phyloP scores from a whole-genome alignment of 768 basidiomycete genomes.

The Calocybe cyanea region DNA sequence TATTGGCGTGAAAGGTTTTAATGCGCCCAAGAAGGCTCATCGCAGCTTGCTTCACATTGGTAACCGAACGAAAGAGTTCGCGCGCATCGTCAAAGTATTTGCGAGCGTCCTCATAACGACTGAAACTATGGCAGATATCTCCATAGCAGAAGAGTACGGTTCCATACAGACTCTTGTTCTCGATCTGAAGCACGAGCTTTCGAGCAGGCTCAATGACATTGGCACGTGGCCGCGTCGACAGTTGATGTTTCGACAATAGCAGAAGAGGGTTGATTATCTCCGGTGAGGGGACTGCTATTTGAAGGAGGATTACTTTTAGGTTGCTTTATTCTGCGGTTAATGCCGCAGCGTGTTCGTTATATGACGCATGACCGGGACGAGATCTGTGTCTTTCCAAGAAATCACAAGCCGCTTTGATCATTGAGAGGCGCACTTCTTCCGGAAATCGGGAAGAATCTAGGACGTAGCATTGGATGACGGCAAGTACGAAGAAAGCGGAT shows the following conservation, averaged over 20 bases:
- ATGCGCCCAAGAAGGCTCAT: neutral
- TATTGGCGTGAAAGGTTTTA: neutral
- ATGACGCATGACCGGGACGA: constrained; percentile 4
- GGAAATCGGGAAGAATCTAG: constrained; percentile 8
- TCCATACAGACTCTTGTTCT: constrained; percentile 1
- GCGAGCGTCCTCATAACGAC: neutral
- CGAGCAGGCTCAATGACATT: constrained; percentile 9
- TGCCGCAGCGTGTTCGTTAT: constrained; percentile 2
- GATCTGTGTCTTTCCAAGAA: constrained; percentile 13
- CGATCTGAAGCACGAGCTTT: neutral
- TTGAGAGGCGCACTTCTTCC: neutral
- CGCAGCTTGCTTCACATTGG: neutral
- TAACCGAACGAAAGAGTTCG: neutral
- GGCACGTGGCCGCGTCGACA: constrained; percentile 9
- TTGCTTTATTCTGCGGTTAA: constrained; percentile 11
- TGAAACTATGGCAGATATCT: neutral
- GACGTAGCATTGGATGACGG: constrained; percentile 19
- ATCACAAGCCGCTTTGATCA: constrained; percentile 10
- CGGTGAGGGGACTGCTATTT: neutral
- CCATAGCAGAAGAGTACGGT: neutral
- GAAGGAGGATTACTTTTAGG: no score
- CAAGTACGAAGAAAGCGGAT: constrained; percentile 12
- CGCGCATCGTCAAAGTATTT: neutral
- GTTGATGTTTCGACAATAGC: constrained; percentile 14
- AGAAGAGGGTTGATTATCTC: constrained; percentile 14